A percentile compares a stretch with the other conserved stretches of the same genome.
These are phyloP conservation scores for Boletus patriciae DNA, from an alignment of 768 basidiomycete genomes.

Conservation along the genomic window DNA sequence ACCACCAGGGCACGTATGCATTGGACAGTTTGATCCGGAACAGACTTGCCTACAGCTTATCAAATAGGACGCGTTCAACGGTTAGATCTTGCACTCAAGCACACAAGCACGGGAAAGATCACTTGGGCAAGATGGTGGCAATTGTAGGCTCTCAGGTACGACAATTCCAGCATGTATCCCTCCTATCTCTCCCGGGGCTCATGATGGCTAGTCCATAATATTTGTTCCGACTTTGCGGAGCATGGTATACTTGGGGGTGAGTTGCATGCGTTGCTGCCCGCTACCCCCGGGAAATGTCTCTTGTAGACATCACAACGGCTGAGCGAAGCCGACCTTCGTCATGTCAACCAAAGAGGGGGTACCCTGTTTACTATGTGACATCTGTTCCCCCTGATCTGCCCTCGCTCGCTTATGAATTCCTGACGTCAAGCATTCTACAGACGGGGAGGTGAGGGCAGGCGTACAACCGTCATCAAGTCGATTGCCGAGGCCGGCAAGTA, in stretches of 20 bases:
- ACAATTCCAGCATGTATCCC: conserved; percentile 26
- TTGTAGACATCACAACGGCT: conserved; percentile 41
- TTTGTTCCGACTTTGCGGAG: conserved; percentile 42
- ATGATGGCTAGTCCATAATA: conserved; percentile 40
- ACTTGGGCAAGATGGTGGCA: conserved; percentile 65
- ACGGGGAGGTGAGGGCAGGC: conserved; percentile 28
- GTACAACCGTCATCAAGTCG: background rate
- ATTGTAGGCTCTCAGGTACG: conserved; percentile 58
- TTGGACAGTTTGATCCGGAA: background rate
- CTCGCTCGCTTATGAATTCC: background rate
- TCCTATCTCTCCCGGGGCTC: background rate
- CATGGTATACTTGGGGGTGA: conserved; percentile 46
- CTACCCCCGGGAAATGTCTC: background rate
- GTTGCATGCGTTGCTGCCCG: conserved; percentile 3
- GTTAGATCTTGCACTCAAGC: conserved; percentile 56
- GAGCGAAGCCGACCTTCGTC: conserved; percentile 54
- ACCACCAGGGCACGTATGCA: conserved; percentile 38
- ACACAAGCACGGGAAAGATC: conserved; percentile 52
- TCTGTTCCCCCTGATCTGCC: background rate
- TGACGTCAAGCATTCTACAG: conserved; percentile 29
- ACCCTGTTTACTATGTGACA: conserved; percentile 13
- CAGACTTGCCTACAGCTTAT: background rate
- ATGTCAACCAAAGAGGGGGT: conserved; percentile 45
- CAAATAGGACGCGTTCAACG: conserved; percentile 55
- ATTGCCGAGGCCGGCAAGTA: background rate